Base-by-base conservation (phyloP, 2,329 filamentous ascomycete species). In the Xylaria sp. region DNA sequence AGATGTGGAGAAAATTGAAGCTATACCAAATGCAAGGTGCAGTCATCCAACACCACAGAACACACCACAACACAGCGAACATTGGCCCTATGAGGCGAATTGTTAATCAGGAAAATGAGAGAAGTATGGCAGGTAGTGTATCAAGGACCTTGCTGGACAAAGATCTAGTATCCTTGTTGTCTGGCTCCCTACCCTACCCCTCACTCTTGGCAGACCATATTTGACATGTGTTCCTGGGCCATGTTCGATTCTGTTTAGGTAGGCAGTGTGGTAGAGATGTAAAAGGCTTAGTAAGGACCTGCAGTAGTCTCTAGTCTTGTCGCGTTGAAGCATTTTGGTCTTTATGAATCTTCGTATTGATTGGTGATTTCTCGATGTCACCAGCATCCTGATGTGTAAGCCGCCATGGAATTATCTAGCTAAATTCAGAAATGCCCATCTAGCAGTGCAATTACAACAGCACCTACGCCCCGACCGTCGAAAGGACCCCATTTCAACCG, bases 261-360 rank as follows among this genome's bases (percentile, higher is more conserved):
- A 42, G 38, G 31, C n/a, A n/a, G n/a, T n/a, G n/a, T 42, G 45
- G 20, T 9, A 10, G 33, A 39, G 36, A 51, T 56, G 51, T 17
- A 36, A 58, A 29, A 22, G 42, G 58, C 63, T 66, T 56, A 66
- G 58, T 66, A 62, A 66, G 51, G 36, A 47, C 63, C 29, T 66
- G 63, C 63, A 62, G 63, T 56, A 65, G 56, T 20, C 22, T 47
- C 17, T 39, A 39, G 17, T 25, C 5, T 36, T 22, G 49, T 20
- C n/a, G n/a, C n/a, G n/a, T n/a, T n/a, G n/a, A n/a, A n/a, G n/a
- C n/a, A n/a, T n/a, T 49, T 36, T 53, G 29, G 29, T 53, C 61
- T 27, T n/a, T 45, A 33, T 45, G 36, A 27, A 51, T 20, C 15
- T 27, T 20, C 13, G 6, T n/a, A 36, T 38, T 47, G 45, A 64